phyloP scores from a whole-genome alignment of 352 stramenopile genomes.

The Phytophthora pini region DNA sequence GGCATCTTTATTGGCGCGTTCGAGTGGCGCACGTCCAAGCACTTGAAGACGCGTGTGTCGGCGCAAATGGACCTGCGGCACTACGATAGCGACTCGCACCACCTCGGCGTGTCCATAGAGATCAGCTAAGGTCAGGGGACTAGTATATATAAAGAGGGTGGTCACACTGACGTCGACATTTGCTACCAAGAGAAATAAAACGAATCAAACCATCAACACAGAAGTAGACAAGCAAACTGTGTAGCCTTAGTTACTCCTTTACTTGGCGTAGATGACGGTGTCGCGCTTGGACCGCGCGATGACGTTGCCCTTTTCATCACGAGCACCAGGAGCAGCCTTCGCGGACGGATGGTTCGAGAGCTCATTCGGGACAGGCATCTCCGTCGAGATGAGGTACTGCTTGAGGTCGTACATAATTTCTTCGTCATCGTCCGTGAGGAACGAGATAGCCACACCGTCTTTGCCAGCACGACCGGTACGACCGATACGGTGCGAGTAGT shows the following conservation, averaged over 20 bases:
- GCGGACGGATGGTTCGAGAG: conserved; percentile 94
- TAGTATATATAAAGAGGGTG: conserved; percentile 40
- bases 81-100: conserved; percentile 86
- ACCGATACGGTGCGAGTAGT: conserved; percentile 99
- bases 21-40: conserved; percentile 76
- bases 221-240: conserved; percentile 5
- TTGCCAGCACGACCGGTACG: conserved; percentile 98
- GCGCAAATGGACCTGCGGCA: conserved; percentile 85
- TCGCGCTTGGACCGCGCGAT: conserved; percentile 88
- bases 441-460: conserved; percentile 96
- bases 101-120: conserved; percentile 86
- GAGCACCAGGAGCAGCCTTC: conserved; percentile 81
- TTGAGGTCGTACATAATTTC: conserved; percentile 98
- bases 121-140: conserved; percentile 50
- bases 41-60: conserved; percentile 78
- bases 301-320: conserved; percentile 88
- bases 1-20: conserved; percentile 78
- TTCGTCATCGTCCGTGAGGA: conserved; percentile 98
- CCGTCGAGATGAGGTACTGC: conserved; percentile 96
- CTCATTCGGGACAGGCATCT: conserved; percentile 93
- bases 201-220: conserved; percentile 8
- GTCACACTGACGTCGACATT: conserved; percentile 11
- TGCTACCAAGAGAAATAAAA: conserved; percentile 4
- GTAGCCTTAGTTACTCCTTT: conserved; percentile 6
- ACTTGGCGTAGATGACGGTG: conserved; percentile 90